A percentile compares a stretch with the other conserved stretches of the same genome.
phyloP scores from a whole-genome alignment of 805 yeast species.

The Kodamaea kaohsiungensis region DNA sequence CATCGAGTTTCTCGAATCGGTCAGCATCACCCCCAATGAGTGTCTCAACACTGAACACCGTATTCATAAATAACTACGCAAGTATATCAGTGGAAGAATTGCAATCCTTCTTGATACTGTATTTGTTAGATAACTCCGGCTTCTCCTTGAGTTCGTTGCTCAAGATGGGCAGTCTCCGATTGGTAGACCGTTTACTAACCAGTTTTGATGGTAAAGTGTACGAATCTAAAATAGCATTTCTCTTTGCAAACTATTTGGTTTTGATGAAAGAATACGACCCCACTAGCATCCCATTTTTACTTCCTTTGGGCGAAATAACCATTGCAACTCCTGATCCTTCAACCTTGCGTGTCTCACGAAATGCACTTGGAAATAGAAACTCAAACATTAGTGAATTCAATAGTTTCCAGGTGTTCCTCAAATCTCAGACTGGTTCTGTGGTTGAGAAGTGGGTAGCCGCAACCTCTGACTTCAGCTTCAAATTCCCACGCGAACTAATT shows the following conservation, averaged over 20 bases:
- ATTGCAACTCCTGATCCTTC: constrained; percentile 24
- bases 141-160: constrained; percentile 28
- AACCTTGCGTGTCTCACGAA: constrained; percentile 20
- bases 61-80: constrained; percentile 15
- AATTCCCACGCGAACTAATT: constrained; percentile 36
- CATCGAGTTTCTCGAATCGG: neutral
- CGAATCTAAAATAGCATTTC: constrained; percentile 23
- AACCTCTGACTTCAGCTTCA: constrained; percentile 31
- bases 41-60: constrained; percentile 7
- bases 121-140: constrained; percentile 25
- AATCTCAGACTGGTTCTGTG: constrained; percentile 29
- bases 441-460: constrained; percentile 48
- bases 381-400: neutral
- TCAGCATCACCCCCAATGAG: constrained; percentile 3
- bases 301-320: constrained; percentile 6
- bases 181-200: constrained; percentile 36
- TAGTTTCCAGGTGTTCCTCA: constrained; percentile 21
- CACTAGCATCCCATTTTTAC: constrained; percentile 7
- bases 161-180: constrained; percentile 34
- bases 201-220: constrained; percentile 15
- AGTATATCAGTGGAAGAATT: constrained; percentile 26
- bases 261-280: constrained; percentile 20
- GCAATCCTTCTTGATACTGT: constrained; percentile 29
- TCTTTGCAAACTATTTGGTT: constrained; percentile 36
- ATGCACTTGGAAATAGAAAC: constrained; percentile 2